These are phyloP conservation scores for Xerocomus nothofagi DNA, from an alignment of 1,284 basidiomycete genomes.

Conservation along the genomic window DNA sequence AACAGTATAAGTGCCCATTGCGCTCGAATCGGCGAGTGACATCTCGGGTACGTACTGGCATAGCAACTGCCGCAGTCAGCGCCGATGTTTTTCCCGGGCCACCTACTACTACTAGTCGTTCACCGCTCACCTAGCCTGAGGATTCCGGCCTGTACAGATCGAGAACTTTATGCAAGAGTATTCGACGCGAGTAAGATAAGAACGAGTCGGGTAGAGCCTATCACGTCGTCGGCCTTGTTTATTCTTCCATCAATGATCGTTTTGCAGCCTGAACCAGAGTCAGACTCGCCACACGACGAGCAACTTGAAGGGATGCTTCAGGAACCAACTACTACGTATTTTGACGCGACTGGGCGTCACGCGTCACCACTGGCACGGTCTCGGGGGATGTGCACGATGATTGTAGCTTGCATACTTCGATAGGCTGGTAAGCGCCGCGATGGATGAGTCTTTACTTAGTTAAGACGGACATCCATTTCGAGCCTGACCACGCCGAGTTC, in stretches of 20 bases:
- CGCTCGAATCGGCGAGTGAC: not conserved
- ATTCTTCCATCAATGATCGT: not conserved
- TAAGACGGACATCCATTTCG: too few relatives aligned
- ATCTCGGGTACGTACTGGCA: not conserved
- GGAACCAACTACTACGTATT: too few relatives aligned
- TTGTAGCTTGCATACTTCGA: not conserved
- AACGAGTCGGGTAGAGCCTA: not conserved
- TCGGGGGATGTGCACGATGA: not conserved
- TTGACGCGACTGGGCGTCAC: not conserved
- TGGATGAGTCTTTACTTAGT: not conserved
- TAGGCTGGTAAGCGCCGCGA: not conserved
- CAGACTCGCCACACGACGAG: not conserved
- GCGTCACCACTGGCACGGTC: too few relatives aligned
- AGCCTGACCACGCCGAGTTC: too few relatives aligned
- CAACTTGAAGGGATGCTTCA: not conserved
- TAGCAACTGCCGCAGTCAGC: not conserved
- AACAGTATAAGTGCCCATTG: slow-evolving; percentile 55
- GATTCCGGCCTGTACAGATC: not conserved
- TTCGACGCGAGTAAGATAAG: not conserved
- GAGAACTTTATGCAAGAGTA: not conserved
- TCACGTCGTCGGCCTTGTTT: not conserved
- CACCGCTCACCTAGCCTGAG: not conserved
- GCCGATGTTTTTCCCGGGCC: not conserved
- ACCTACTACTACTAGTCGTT: too few relatives aligned
- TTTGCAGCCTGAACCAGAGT: too few relatives aligned